phyloP scores from a whole-genome alignment of 1,284 basidiomycete species.

The Thelephora terrestris region DNA sequence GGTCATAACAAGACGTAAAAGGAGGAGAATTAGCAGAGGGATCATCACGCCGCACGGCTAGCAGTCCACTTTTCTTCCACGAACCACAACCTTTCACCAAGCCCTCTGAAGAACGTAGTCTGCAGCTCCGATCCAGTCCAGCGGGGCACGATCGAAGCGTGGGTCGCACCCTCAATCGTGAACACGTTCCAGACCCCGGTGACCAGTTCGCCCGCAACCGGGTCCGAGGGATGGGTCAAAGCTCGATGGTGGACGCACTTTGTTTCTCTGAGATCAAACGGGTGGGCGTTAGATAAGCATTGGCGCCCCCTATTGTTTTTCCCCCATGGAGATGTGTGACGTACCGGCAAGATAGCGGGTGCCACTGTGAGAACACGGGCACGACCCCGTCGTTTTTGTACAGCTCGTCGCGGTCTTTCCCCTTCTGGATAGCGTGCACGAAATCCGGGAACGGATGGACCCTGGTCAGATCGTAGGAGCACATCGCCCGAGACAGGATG shows the following conservation, averaged over 20 bases:
- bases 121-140: slow-evolving; percentile 29
- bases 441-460: slow-evolving; percentile 29
- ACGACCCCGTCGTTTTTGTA: slow-evolving; percentile 40
- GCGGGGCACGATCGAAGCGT: slow-evolving; percentile 32
- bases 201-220: slow-evolving; percentile 3
- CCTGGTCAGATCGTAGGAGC: slow-evolving; percentile 27
- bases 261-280: slow-evolving; percentile 11
- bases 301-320: neutral
- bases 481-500: slow-evolving; percentile 18
- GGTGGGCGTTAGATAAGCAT: neutral
- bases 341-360: slow-evolving; percentile 37
- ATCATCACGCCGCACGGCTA: too few relatives aligned
- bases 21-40: too few relatives aligned
- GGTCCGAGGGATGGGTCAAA: slow-evolving; percentile 3
- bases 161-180: slow-evolving; percentile 25
- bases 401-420: slow-evolving; percentile 16
- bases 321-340: slow-evolving; percentile 3
- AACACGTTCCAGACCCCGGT: slow-evolving; percentile 37
- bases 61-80: slow-evolving; percentile 17
- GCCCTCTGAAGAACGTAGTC: slow-evolving; percentile 28
- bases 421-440: slow-evolving; percentile 7
- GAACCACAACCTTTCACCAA: slow-evolving; percentile 28
- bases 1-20: too few relatives aligned
- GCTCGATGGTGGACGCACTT: slow-evolving; percentile 14
- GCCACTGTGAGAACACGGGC: slow-evolving; percentile 43